A percentile compares a stretch with the other conserved stretches of the same genome.
These are phyloP conservation scores for Chalciporus chontae DNA, from an alignment of 768 basidiomycete genomes.

Conservation along the genomic window DNA sequence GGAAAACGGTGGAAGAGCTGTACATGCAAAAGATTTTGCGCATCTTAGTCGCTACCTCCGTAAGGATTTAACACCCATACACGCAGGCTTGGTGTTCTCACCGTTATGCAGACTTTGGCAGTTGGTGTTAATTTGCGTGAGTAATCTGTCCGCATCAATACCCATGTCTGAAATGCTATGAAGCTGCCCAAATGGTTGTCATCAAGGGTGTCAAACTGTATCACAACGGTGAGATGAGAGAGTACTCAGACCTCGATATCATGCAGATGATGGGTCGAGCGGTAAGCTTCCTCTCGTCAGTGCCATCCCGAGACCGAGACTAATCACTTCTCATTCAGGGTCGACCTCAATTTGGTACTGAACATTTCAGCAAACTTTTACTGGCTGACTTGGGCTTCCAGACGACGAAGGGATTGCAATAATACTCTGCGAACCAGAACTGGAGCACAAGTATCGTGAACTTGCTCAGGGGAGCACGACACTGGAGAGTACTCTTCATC, in stretches of 20 bases:
- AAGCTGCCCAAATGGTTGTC: constrained; percentile 90
- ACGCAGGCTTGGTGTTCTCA: constrained; percentile 4
- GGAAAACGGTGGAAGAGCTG: constrained; percentile 67
- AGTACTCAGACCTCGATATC: constrained; percentile 91
- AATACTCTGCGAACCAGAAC: constrained; percentile 73
- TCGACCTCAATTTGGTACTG: constrained; percentile 82
- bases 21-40: constrained; percentile 63
- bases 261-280: constrained; percentile 97
- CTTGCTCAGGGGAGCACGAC: constrained; percentile 69
- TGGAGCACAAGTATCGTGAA: constrained; percentile 68
- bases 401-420: constrained; percentile 83
- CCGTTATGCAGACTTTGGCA: constrained; percentile 71
- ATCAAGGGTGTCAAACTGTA: constrained; percentile 88
- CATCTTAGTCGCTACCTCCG: constrained; percentile 81
- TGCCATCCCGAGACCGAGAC: background rate
- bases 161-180: background rate
- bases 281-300: constrained; percentile 38
- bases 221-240: constrained; percentile 61
- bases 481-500: constrained; percentile 83
- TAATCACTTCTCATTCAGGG: constrained; percentile 44
- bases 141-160: constrained; percentile 20
- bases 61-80: constrained; percentile 32
- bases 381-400: constrained; percentile 23
- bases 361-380: background rate
- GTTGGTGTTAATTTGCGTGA: constrained; percentile 94